phyloP scores from a whole-genome alignment of 2,329 filamentous ascomycete genomes.

The Neoascochyta sp. region DNA sequence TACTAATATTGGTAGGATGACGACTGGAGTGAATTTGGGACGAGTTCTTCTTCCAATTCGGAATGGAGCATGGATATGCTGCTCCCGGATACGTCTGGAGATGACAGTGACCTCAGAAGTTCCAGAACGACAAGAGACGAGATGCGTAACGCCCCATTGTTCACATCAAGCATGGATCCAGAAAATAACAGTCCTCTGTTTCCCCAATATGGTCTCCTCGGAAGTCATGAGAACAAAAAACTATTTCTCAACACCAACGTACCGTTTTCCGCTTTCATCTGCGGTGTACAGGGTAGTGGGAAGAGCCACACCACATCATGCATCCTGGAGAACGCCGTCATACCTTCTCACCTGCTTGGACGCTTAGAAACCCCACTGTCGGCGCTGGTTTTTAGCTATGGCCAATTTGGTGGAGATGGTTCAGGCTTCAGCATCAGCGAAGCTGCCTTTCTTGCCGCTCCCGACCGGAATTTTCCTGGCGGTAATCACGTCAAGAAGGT shows the following conservation, averaged over 20 bases:
- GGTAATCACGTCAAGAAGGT: conserved; percentile 14
- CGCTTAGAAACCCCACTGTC: conserved; percentile 52
- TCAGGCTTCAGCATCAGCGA: conserved; percentile 54
- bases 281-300: conserved; percentile 60
- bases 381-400: conserved; percentile 58
- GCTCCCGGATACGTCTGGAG: too few species aligned
- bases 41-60: too few species aligned
- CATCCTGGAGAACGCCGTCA: conserved; percentile 47
- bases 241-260: conserved; percentile 53
- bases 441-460: conserved; percentile 52
- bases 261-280: conserved; percentile 60
- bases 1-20: too few species aligned
- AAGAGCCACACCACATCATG: conserved; percentile 60
- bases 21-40: too few species aligned
- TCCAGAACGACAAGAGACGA: too few species aligned
- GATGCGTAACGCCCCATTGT: too few species aligned
- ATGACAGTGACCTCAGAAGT: too few species aligned
- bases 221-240: neutral
- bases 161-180: too few species aligned
- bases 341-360: conserved; percentile 43
- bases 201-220: conserved; percentile 13
- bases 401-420: conserved; percentile 42
- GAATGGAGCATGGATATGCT: too few species aligned
- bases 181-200: too few species aligned
- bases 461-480: conserved; percentile 9